These are phyloP conservation scores for Solanum commersonii DNA, from an alignment of 257 asterid genomes.

Conservation along the genomic window DNA sequence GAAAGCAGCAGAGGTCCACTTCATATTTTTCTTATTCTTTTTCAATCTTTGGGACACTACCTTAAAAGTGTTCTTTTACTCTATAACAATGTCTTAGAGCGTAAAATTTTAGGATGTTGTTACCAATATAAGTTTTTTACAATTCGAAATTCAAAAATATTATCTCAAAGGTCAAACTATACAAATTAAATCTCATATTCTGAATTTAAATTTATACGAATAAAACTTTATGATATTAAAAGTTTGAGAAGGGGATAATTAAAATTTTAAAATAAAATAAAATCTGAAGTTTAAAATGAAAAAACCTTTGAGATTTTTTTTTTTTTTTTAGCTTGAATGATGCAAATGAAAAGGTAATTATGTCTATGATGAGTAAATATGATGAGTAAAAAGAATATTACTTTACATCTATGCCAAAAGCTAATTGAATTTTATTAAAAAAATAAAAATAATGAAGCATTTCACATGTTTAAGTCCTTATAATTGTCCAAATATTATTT, in stretches of 20 bases:
- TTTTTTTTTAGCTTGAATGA: too few relatives aligned
- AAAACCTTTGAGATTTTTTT: too few relatives aligned
- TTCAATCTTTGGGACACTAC: background rate
- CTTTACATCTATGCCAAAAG: background rate
- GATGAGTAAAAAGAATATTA: background rate
- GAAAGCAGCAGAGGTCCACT: background rate
- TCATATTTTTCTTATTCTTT: background rate
- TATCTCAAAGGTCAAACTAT: background rate
- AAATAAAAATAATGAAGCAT: background rate
- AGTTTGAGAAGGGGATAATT: background rate
- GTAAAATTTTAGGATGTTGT: background rate
- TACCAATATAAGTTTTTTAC: background rate
- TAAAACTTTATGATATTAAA: background rate
- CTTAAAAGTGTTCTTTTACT: background rate
- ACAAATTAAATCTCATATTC: background rate
- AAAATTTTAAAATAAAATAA: background rate
- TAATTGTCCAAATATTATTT: background rate
- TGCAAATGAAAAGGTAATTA: background rate
- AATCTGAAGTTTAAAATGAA: background rate
- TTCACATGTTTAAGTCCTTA: background rate
- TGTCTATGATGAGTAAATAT: background rate
- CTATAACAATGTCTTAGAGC: background rate
- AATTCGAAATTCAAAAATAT: background rate
- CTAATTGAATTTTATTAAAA: background rate
- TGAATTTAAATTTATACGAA: background rate